phyloP scores from a whole-genome alignment of 2,329 filamentous ascomycete species.

The Leptosphaerulina australis region DNA sequence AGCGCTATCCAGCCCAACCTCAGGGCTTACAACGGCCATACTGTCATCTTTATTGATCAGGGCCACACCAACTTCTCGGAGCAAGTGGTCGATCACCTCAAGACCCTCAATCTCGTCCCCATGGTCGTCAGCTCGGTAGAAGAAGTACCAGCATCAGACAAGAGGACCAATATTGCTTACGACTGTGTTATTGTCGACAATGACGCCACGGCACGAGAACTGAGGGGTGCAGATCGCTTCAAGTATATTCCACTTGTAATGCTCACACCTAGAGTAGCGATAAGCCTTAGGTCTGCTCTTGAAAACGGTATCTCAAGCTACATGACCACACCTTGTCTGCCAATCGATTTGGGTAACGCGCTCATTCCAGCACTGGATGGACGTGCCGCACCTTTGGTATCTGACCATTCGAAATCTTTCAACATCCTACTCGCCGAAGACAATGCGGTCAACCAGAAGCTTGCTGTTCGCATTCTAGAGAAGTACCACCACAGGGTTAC shows the following conservation, averaged over 20 bases:
- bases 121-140: slow-evolving; percentile 80
- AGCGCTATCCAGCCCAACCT: slow-evolving; percentile 81
- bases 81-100: slow-evolving; percentile 79
- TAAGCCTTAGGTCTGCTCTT: slow-evolving; percentile 89
- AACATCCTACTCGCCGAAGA: slow-evolving; percentile 95
- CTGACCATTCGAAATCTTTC: slow-evolving; percentile 93
- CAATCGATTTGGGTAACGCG: slow-evolving; percentile 93
- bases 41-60: slow-evolving; percentile 94
- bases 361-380: slow-evolving; percentile 96
- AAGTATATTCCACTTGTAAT: slow-evolving; percentile 97
- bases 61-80: slow-evolving; percentile 76
- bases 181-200: slow-evolving; percentile 97
- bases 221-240: slow-evolving; percentile 90
- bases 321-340: slow-evolving; percentile 94
- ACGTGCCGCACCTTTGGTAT: slow-evolving; percentile 84
- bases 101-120: slow-evolving; percentile 77
- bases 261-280: slow-evolving; percentile 84
- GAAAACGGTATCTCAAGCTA: slow-evolving; percentile 98
- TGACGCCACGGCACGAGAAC: slow-evolving; percentile 82
- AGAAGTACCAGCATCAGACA: slow-evolving; percentile 65
- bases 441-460: slow-evolving; percentile 94
- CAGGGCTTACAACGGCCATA: slow-evolving; percentile 87
- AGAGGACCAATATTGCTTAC: slow-evolving; percentile 66
- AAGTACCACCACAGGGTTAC: slow-evolving; percentile 94
- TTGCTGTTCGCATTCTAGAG: slow-evolving; percentile 95